These are phyloP conservation scores for Colletotrichum sublineola DNA, from an alignment of 2,329 filamentous ascomycete species.

Conservation along the genomic window DNA sequence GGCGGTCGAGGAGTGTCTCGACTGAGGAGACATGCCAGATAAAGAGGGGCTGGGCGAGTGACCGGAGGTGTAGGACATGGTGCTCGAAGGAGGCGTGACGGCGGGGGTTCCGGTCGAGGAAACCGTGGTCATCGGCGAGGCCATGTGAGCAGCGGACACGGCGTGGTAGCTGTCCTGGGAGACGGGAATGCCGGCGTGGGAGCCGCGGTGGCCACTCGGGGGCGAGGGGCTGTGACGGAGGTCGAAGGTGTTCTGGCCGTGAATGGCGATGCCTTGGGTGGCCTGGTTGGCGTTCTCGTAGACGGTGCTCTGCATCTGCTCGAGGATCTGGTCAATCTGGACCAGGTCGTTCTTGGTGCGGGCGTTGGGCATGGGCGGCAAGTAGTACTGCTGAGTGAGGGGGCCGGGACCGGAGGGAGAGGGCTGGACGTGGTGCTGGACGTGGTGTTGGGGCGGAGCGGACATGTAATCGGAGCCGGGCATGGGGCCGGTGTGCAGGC, in stretches of 20 bases:
- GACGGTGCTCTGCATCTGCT: constrained; percentile 95
- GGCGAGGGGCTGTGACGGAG: constrained; percentile 71
- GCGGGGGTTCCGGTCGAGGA: constrained; percentile 79
- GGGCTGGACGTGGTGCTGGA: constrained; percentile 63
- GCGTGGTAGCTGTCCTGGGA: constrained; percentile 54
- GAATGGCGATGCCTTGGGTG: constrained; percentile 82
- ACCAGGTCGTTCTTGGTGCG: constrained; percentile 94
- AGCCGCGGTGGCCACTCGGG: constrained; percentile 56
- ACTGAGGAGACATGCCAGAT: constrained; percentile 76
- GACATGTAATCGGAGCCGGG: constrained; percentile 67
- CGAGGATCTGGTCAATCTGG: constrained; percentile 93
- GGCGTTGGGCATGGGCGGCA: constrained; percentile 88
- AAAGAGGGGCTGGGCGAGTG: constrained; percentile 82
- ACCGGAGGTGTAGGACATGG: constrained; percentile 81
- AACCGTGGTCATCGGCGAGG: constrained; percentile 70
- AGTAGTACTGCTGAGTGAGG: constrained; percentile 84
- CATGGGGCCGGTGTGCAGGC: constrained; percentile 67
- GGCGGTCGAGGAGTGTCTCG: constrained; percentile 70
- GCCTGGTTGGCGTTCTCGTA: constrained; percentile 92
- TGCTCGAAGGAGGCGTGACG: constrained; percentile 81
- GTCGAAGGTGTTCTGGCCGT: constrained; percentile 75
- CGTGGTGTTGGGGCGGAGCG: constrained; percentile 42
- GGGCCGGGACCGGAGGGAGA: constrained; percentile 68
- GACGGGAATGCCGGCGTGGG: constrained; percentile 51
- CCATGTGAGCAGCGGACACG: constrained; percentile 68